Conservation (phyloP, 495 filamentous ascomycete genomes). For the Penicillium flavigenum region DNA sequence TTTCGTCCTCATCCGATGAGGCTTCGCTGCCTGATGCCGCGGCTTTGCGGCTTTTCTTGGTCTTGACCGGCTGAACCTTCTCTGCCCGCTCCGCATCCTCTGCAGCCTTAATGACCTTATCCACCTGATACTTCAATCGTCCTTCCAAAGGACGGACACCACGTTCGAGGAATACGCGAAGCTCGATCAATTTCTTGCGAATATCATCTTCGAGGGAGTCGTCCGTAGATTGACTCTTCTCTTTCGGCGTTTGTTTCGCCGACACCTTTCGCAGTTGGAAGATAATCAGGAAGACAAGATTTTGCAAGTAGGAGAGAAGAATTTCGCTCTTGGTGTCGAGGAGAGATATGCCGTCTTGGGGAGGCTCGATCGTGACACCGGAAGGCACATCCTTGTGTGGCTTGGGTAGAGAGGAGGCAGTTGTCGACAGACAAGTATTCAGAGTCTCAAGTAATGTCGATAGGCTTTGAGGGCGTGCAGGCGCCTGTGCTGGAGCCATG, state of each 20-base stretch:
- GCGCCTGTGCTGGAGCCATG: constrained; percentile 30
- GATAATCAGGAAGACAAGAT: constrained; percentile 84
- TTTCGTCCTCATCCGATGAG: constrained; percentile 30
- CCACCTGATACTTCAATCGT: constrained; percentile 81
- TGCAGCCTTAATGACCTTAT: constrained; percentile 83
- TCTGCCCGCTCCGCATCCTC: constrained; percentile 63
- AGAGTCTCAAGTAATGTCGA: constrained; percentile 62
- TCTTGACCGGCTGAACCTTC: constrained; percentile 25
- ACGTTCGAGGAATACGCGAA: constrained; percentile 84
- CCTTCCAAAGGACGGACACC: constrained; percentile 87
- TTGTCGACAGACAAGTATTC: constrained; percentile 59
- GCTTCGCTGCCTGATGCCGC: constrained; percentile 25
- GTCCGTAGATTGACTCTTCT: constrained; percentile 27
- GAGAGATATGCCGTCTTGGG: constrained; percentile 85
- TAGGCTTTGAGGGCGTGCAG: constrained; percentile 33
- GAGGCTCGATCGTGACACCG: constrained; percentile 54
- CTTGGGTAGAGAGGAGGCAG: constrained; percentile 61
- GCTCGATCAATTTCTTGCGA: constrained; percentile 78
- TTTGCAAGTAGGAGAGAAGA: constrained; percentile 91
- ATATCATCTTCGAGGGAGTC: constrained; percentile 55
- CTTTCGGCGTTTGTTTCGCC: constrained; percentile 25
- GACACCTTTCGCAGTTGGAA: constrained; percentile 65
- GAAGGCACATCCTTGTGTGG: constrained; percentile 33
- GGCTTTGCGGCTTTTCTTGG: constrained; percentile 29
- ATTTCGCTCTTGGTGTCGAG: constrained; percentile 94